These are phyloP conservation scores for Poronia punctata DNA, from an alignment of 495 filamentous ascomycete genomes.

Conservation along the genomic window DNA sequence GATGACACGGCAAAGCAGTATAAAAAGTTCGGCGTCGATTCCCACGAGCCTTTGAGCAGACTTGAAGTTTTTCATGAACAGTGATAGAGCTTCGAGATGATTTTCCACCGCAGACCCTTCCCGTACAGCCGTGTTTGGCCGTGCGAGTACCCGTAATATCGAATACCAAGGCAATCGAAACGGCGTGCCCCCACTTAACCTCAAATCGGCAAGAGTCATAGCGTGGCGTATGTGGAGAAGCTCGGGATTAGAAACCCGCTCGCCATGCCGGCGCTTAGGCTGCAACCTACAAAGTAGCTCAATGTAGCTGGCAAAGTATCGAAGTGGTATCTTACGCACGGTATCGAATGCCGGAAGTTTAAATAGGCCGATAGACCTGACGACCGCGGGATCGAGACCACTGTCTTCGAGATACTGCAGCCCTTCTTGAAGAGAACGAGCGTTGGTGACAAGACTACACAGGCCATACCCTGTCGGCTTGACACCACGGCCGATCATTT, in stretches of 20 bases:
- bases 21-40: constrained; percentile 16
- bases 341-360: constrained; percentile 12
- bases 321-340: constrained; percentile 17
- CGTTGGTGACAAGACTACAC: constrained; percentile 25
- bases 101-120: constrained; percentile 15
- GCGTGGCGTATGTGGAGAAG: constrained; percentile 20
- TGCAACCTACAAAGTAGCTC: constrained; percentile 29
- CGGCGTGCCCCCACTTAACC: constrained; percentile 21
- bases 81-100: constrained; percentile 12
- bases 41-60: constrained; percentile 7
- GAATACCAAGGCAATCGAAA: constrained; percentile 20
- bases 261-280: constrained; percentile 9
- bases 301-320: constrained; percentile 33
- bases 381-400: constrained; percentile 10
- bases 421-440: constrained; percentile 23
- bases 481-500: constrained; percentile 30
- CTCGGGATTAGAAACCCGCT: constrained; percentile 6
- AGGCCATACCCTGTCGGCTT: constrained; percentile 30
- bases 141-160: constrained; percentile 21
- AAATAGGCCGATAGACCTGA: constrained; percentile 9
- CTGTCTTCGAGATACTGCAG: constrained; percentile 33
- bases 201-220: constrained; percentile 16
- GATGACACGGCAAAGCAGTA: constrained; percentile 17
- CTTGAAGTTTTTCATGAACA: constrained; percentile 13
- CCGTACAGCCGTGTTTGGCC: constrained; percentile 14